phyloP scores from a whole-genome alignment of 2,329 filamentous ascomycete genomes.

The Venturia oleaginea region DNA sequence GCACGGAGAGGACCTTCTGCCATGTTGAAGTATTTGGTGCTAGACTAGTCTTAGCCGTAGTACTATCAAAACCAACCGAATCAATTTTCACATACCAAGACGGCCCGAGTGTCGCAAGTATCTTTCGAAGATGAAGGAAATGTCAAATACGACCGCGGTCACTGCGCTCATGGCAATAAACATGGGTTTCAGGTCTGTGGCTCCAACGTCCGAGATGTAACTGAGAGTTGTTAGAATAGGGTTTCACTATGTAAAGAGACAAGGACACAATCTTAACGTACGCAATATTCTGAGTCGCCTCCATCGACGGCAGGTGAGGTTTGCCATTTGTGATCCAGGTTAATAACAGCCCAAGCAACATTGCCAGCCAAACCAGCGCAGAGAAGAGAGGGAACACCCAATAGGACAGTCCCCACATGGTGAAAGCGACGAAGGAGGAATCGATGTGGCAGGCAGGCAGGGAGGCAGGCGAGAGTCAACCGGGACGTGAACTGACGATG shows the following conservation, averaged over 20 bases:
- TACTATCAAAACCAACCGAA: too few relatives aligned
- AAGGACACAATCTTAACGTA: constrained; percentile 39
- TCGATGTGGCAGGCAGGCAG: neutral
- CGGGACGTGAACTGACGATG: neutral
- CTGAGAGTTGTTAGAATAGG: constrained; percentile 12
- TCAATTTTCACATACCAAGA: constrained; percentile 42
- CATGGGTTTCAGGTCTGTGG: constrained; percentile 58
- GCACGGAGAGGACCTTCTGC: constrained; percentile 53
- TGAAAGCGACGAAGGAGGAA: neutral
- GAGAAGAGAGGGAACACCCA: constrained; percentile 63
- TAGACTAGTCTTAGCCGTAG: too few relatives aligned
- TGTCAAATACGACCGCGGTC: constrained; percentile 71
- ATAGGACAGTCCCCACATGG: constrained; percentile 37
- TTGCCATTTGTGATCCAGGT: constrained; percentile 55
- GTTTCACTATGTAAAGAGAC: neutral
- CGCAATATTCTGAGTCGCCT: constrained; percentile 48
- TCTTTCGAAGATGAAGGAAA: constrained; percentile 71
- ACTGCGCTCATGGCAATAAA: constrained; percentile 65
- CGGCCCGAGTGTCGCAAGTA: constrained; percentile 77
- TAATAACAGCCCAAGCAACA: constrained; percentile 61
- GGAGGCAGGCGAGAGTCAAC: neutral
- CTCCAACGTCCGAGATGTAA: constrained; percentile 46
- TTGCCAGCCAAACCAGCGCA: constrained; percentile 43
- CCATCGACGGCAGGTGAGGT: constrained; percentile 55
- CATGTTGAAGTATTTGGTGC: constrained; percentile 58